Evolutionary conservation across 2,329 filamentous ascomycete genomes (phyloP), one percentile per base, ranked within the genome.

Genomic region (Microdochium trichocladiopsis): DNA sequence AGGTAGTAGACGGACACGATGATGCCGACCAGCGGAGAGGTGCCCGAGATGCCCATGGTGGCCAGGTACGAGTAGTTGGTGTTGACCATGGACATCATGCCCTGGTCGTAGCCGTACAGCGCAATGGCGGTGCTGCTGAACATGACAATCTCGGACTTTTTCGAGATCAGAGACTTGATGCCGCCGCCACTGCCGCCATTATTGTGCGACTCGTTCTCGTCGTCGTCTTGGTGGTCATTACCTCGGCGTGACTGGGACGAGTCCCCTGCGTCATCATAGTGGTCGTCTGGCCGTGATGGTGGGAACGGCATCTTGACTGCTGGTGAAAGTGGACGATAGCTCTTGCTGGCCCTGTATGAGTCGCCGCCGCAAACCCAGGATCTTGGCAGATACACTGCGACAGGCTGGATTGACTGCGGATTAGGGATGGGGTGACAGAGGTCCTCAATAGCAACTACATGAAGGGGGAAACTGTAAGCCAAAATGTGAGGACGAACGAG

Each of bases 1-100:
- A 84, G 73, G 57, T 84, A 84, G 68, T 84, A 84, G 25, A 84
- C 71, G 2, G 78, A 77, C 16, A 84, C 80, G 51, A 83, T 80
- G 52, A 82, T 70, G 51, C 81, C 80, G 33, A 84, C 79, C 22
- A 83, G 58, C 1, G 78, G 72, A 4, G 73, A 74, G 28, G 75
- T 69, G 56, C 69, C 68, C 6, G 58, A 53, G 33, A 84, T 79
- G 48, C 72, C 72, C 79, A 85, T 84, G 25, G 78, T 83, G 6
- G 63, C 55, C 1, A 84, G 74, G 58, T 84, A 84, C 57, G 63
- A 64, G 22, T 57, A 56, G 48, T 72, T 72, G 8, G 65, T 67
- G 51, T 67, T 68, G 54, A 67, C 60, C 18, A 67, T 48, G 22
- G 63, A 66, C 66, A 66, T 68, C 64, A 68, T 67, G 49, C 66